Percentiles rank a stretch among this genome's conserved stretches.
Conservation (phyloP, 495 filamentous ascomycete genomes). For the Ramalina intermedia region DNA sequence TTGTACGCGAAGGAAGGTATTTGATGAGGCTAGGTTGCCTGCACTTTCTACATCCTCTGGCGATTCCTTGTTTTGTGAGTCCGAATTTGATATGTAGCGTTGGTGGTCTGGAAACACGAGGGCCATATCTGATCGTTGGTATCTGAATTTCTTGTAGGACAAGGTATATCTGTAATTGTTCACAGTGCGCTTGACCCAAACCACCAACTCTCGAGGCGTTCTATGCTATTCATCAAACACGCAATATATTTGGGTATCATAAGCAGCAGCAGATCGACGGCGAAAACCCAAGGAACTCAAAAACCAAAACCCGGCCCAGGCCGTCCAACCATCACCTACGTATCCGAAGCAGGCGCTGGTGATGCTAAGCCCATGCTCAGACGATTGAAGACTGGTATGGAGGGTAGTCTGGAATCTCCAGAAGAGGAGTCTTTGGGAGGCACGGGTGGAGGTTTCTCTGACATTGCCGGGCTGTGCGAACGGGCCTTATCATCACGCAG, state of each 20-base stretch:
- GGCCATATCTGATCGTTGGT: too few species aligned
- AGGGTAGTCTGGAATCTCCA: constrained; percentile 9
- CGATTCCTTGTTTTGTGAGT: too few species aligned
- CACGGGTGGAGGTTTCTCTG: constrained; percentile 18
- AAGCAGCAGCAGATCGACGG: background rate
- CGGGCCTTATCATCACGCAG: constrained; percentile 4
- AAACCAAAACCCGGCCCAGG: background rate
- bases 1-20: background rate
- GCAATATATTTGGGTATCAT: constrained; percentile 3
- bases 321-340: background rate
- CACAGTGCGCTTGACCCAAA: too few species aligned
- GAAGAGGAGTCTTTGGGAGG: constrained; percentile 22
- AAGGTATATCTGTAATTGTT: too few species aligned
- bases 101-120: too few species aligned
- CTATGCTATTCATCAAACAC: background rate
- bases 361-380: constrained; percentile 8
- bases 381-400: constrained; percentile 11
- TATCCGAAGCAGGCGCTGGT: too few species aligned
- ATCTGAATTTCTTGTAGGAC: too few species aligned
- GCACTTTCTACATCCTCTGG: too few species aligned
- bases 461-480: background rate
- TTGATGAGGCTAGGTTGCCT: background rate
- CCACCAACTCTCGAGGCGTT: too few species aligned
- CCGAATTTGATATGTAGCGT: too few species aligned
- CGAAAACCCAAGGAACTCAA: background rate